Evolutionary conservation across 768 basidiomycete genomes (phyloP).

Genomic region (Leccinum broughii): DNA sequence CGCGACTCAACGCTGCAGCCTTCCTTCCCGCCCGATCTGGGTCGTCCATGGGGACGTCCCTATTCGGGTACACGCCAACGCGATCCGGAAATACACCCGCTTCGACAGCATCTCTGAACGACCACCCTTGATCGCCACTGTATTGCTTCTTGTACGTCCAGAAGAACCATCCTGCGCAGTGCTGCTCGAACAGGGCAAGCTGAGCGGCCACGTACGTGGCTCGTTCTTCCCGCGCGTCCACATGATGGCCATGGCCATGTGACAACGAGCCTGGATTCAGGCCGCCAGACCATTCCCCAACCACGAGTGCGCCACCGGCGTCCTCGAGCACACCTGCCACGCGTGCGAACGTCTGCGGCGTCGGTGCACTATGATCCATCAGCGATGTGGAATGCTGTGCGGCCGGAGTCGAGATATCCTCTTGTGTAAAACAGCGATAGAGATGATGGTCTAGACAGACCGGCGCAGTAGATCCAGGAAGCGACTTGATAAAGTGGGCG

Average conservation of each 20-base stretch:
- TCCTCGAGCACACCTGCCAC: slow-evolving; percentile 34
- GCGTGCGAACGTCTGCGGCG: slow-evolving; percentile 43
- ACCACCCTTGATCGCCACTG: slow-evolving; percentile 73
- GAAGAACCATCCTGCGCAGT: slow-evolving; percentile 77
- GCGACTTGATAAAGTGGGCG: slow-evolving; percentile 49
- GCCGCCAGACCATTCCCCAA: slow-evolving; percentile 81
- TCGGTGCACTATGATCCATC: slow-evolving; percentile 38
- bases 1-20: slow-evolving; percentile 31
- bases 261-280: slow-evolving; percentile 62
- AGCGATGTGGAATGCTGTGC: slow-evolving; percentile 54
- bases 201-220: slow-evolving; percentile 61
- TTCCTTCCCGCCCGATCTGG: slow-evolving; percentile 27
- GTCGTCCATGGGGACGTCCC: slow-evolving; percentile 15
- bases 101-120: slow-evolving; percentile 60
- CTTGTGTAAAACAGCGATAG: slow-evolving; percentile 74
- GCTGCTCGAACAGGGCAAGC: slow-evolving; percentile 59
- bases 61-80: slow-evolving; percentile 44
- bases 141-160: slow-evolving; percentile 81
- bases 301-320: slow-evolving; percentile 55
- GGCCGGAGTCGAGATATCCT: slow-evolving; percentile 55
- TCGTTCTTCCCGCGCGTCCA: slow-evolving; percentile 42
- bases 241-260: slow-evolving; percentile 36
- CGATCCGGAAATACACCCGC: slow-evolving; percentile 60
- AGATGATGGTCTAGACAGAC: slow-evolving; percentile 79
- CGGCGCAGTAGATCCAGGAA: slow-evolving; percentile 36